phyloP scores from a whole-genome alignment of 495 filamentous ascomycete species.

The Penicillium silybi region DNA sequence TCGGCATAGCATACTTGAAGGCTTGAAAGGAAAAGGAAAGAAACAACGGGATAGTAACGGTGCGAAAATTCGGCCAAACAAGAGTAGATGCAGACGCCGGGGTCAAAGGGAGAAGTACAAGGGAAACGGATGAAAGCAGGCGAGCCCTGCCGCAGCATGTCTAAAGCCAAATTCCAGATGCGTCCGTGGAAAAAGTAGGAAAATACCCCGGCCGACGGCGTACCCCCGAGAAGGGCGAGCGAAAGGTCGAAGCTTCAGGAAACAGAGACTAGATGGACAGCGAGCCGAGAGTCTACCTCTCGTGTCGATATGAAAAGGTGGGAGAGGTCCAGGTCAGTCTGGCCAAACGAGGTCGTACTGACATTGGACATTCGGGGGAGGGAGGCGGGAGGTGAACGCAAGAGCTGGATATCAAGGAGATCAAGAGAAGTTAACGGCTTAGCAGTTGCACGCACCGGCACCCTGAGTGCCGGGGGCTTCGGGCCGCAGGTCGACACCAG shows the following conservation, averaged over 20 bases:
- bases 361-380: neutral
- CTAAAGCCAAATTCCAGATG: conserved; percentile 36
- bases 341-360: neutral
- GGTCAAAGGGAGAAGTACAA: conserved; percentile 25
- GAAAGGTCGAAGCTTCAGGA: conserved; percentile 18
- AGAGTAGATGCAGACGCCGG: conserved; percentile 40
- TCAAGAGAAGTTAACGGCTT: conserved; percentile 16
- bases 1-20: conserved; percentile 38
- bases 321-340: neutral
- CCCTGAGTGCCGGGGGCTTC: conserved; percentile 73
- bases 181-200: conserved; percentile 15
- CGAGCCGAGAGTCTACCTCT: conserved; percentile 14
- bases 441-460: conserved; percentile 74
- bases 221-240: conserved; percentile 10
- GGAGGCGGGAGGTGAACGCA: neutral
- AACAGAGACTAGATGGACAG: conserved; percentile 15
- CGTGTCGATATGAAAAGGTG: conserved; percentile 4
- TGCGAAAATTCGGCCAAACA: conserved; percentile 31
- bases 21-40: conserved; percentile 15
- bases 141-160: conserved; percentile 30
- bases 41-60: conserved; percentile 17
- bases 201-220: conserved; percentile 7
- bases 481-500: conserved; percentile 75
- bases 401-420: neutral
- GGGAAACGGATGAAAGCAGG: conserved; percentile 21